phyloP scores from a whole-genome alignment of 2,329 filamentous ascomycete genomes.

The Aspergillus neoniger region DNA sequence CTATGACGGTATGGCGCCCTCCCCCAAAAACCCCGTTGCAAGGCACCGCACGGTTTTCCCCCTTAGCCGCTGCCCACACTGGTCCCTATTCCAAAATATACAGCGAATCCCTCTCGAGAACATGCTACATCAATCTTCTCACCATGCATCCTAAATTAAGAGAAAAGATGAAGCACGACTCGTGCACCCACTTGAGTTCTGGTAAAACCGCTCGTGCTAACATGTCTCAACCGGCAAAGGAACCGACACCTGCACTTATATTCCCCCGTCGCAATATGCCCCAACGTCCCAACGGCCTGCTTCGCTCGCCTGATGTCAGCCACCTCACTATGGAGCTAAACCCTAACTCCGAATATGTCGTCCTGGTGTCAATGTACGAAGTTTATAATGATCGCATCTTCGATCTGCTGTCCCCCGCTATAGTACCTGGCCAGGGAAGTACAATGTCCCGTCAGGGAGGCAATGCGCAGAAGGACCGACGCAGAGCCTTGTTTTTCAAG shows the following conservation, averaged over 20 bases:
- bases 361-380: conserved; percentile 97
- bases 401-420: conserved; percentile 71
- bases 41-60: conserved; percentile 21
- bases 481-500: conserved; percentile 89
- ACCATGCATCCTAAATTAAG: conserved; percentile 5
- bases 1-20: conserved; percentile 46
- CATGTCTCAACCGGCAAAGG: conserved; percentile 50
- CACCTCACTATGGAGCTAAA: conserved; percentile 68
- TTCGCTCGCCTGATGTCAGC: conserved; percentile 73
- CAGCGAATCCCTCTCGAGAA: neutral
- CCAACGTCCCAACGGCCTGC: conserved; percentile 69
- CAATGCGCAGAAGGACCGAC: conserved; percentile 65
- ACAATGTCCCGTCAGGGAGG: conserved; percentile 45
- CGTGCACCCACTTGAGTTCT: conserved; percentile 17
- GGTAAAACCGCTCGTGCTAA: conserved; percentile 39
- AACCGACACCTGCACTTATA: conserved; percentile 59
- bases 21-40: conserved; percentile 30
- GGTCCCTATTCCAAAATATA: neutral
- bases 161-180: conserved; percentile 21
- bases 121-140: conserved; percentile 10
- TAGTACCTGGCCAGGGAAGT: conserved; percentile 44
- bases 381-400: conserved; percentile 99
- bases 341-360: conserved; percentile 73
- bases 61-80: conserved; percentile 5
- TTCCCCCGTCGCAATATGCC: conserved; percentile 61